Evolutionary conservation across 352 stramenopile genomes (phyloP), one percentile per base, ranked within the genome.

Genomic region (Phytophthora cryptogea): DNA sequence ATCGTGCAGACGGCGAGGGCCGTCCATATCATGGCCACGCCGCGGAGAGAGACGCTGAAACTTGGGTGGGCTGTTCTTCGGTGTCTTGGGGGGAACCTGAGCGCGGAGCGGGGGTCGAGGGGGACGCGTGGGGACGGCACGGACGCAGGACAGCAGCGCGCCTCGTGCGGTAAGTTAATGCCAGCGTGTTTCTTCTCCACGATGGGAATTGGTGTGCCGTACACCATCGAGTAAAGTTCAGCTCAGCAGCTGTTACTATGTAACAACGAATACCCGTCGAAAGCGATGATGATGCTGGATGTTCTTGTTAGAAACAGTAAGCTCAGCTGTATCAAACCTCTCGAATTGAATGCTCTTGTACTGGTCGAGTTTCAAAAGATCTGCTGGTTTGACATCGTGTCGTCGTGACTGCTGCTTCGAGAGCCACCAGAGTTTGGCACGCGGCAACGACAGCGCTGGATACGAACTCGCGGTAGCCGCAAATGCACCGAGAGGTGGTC

Each of bases 11-110:
- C 53, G 32, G 71, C 71, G 28, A 80, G 48, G 36, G 55, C 46
- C 59, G 69, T 73, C 71, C 71, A 80, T 48, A 71, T 56, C 69
- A 78, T 74, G 48, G 37, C 49, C 50, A 45, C 11, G 45, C 27
- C 47, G 49, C 40, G 56, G 28, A 48, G 41, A 55, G 40, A 51
- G 13, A 42, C 54, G 60, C 35, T 54, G 27, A 42, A 45, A 54
- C 36, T 66, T 62, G 62, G 44, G 10, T 14, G 44, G 32, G 49
- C 13, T 23, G n/a, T 65, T 57, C 14, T 14, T 26, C 27, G 14
- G 45, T 6, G 43, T 62, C 17, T 63, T 51, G 26, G 4, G 27
- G 9, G n/a, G 49, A 2, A 17, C 2, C 8, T 40, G 5, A 8
- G 8, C 2, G 36, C 11, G 39, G 28, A 11, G 17, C 13, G n/a